Conservation (phyloP, 345 rosid species). For the Salix suchowensis region DNA sequence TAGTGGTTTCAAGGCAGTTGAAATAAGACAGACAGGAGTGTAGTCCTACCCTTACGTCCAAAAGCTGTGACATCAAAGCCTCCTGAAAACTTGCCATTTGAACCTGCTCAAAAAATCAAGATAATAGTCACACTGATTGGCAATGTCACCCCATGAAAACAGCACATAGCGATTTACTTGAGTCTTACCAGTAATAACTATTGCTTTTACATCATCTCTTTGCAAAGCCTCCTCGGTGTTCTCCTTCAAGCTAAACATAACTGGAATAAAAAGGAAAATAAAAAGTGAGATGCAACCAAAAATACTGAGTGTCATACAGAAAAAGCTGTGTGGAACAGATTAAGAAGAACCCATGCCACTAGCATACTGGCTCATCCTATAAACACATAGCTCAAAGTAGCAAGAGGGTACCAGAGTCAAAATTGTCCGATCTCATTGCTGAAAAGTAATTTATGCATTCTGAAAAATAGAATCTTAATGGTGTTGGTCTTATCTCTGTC, state of each 20-base stretch:
- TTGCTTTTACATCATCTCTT: conserved; percentile 23
- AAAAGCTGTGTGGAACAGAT: no score
- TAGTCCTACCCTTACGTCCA: conserved; percentile 9
- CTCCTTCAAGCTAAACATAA: conserved; percentile 17
- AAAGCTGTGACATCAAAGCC: conserved; percentile 20
- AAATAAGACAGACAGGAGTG: neutral
- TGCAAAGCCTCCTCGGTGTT: conserved; percentile 8
- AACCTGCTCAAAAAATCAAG: conserved; percentile 7
- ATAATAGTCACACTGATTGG: neutral
- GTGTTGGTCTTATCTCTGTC: no score
- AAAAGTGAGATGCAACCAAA: no score
- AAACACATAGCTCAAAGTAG: no score
- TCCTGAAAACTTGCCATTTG: conserved; percentile 7
- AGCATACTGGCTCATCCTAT: no score
- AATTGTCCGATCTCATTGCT: no score
- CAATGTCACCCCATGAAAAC: neutral
- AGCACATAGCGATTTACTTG: neutral
- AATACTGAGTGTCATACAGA: no score
- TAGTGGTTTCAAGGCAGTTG: neutral
- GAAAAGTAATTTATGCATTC: no score
- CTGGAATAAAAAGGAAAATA: neutral
- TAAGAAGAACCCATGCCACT: no score
- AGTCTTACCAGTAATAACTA: conserved; percentile 21
- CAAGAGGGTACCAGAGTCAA: no score
- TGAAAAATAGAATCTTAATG: no score